Base-by-base conservation (phyloP, 1,139 yeast species). In the Neolecta irregularis region DNA sequence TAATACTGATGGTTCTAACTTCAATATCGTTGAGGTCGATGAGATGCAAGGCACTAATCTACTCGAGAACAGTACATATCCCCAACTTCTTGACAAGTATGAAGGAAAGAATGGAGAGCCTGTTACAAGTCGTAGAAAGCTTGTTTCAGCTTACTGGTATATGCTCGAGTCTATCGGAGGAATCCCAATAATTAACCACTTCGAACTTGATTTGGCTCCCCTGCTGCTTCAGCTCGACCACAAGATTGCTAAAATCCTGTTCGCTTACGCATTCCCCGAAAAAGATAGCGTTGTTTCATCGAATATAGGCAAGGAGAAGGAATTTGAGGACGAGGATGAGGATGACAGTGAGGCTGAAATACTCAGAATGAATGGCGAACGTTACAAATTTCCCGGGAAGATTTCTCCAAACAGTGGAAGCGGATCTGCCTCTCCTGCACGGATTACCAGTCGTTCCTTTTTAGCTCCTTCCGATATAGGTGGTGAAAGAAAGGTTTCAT, bases 111-210 rank as follows among this genome's bases (percentile, higher is more conserved):
- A 45, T 30, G 57, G 60, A 7, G 48, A 42, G 15, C 33, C 41
- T n/a, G 45, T 46, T 26, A 41, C 41, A 30, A 38, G 40, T 26
- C 43, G 42, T 18, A 34, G 37, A 18, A 53, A 56, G 36, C 52
- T 79, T 44, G 58, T 79, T 8, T 55, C 60, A 24, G 59, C 77
- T 35, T 60, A 64, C 11, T 83, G 95, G 95, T 65, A 69, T 6
- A 64, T 75, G 66, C 60, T 76, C 32, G 74, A 70, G 26, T 80
- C 92, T 0, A 78, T 83, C 37, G 95, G 94, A 4, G 95, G 95
- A 2, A 83, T 83, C 33, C 65, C 74, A 0, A 71, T 80, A 21
- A 57, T 83, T 46, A 67, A 65, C 17, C 59, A 65, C 30, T 60
- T 71, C 41, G 56, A 58, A 9, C 59, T 69, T 30, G 47, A 58